Percentiles rank a stretch among this genome's conserved stretches.
phyloP scores from a whole-genome alignment of 257 asterid genomes.

The Paulownia fortunei region DNA sequence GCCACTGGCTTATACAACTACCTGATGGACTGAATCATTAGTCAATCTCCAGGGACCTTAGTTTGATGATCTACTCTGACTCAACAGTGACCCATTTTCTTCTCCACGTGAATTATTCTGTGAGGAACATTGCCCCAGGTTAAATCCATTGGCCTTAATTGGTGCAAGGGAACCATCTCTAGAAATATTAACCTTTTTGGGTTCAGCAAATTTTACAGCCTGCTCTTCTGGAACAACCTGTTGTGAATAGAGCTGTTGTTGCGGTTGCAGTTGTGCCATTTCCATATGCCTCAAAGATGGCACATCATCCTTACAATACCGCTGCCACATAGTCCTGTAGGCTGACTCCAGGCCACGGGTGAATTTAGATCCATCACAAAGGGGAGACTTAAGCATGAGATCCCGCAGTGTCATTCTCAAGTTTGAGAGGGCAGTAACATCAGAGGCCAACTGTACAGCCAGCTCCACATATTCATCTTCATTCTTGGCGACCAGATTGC shows the following conservation, averaged over 20 bases:
- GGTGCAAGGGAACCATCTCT: slow-evolving; percentile 34
- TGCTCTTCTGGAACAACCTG: slow-evolving; percentile 42
- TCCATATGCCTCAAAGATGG: slow-evolving; percentile 79
- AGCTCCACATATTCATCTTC: slow-evolving; percentile 85
- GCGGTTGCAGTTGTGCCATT: slow-evolving; percentile 39
- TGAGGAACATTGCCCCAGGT: slow-evolving; percentile 40
- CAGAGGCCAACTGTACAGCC: slow-evolving; percentile 78
- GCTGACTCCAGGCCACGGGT: slow-evolving; percentile 66
- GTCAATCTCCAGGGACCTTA: slow-evolving; percentile 20
- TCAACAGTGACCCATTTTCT: slow-evolving; percentile 50
- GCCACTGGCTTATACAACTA: background rate
- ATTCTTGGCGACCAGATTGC: slow-evolving; percentile 71
- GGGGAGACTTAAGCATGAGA: slow-evolving; percentile 89
- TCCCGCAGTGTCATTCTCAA: slow-evolving; percentile 76
- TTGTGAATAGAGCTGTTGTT: slow-evolving; percentile 40
- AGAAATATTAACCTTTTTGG: slow-evolving; percentile 31
- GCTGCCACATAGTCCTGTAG: slow-evolving; percentile 80
- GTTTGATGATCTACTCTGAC: slow-evolving; percentile 22
- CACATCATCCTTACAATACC: slow-evolving; percentile 81
- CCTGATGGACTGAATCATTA: background rate
- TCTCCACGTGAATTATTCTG: slow-evolving; percentile 42
- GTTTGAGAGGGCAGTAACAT: slow-evolving; percentile 71
- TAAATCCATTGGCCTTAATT: slow-evolving; percentile 63
- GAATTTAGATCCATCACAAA: slow-evolving; percentile 80
- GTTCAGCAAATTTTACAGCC: slow-evolving; percentile 38